Evolutionary conservation across 2,329 filamentous ascomycete genomes (phyloP), one percentile per base, ranked within the genome.

Genomic region (Alternaria sp.): DNA sequence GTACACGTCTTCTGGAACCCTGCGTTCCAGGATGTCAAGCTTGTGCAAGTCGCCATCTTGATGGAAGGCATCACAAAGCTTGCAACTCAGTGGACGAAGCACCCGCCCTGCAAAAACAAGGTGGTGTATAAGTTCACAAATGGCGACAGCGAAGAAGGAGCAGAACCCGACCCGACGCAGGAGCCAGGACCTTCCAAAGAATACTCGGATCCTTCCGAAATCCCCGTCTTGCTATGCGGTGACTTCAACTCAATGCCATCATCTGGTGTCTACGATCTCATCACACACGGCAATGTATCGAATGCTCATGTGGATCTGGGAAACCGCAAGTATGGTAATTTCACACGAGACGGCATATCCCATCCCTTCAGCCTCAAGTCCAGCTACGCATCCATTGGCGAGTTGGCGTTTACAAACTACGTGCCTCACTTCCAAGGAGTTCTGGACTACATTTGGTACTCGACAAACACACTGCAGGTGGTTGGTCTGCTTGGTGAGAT

Each of bases 391-490:
- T 86, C 90, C 63, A 89, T 96, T 51, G 90, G 93, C 57, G 92
- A 97, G 75, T 81, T 98, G 69, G 88, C 88, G 4, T 99, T 97
- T 77, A 99, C 95, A 45, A 99, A 99, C 79, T 99, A 98, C 79
- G 96, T 93, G 13, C 93, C 95, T 1, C 88, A 88, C n/a, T 99
- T 97, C 80, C 86, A 87, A 51, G 93, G 93, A 62, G 91, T 96
- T 56, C 90, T 99, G 67, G 95, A 99, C 77, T 97, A 98, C 78
- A 92, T 99, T 71, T 98, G 93, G 93, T 99, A 96, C 79, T 93
- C 93, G 56, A 94, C 92, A 57, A 97, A 95, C 77, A 88, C 90
- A 23, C 83, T 97, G 42, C 91, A 95, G 73, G 90, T 96, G 24
- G 89, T 92, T 17, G 90, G 90, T 52, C 79, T 97, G 52, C 87